These are phyloP conservation scores for Scutellaria baicalensis DNA, from an alignment of 257 asterid species.

Conservation along the genomic window DNA sequence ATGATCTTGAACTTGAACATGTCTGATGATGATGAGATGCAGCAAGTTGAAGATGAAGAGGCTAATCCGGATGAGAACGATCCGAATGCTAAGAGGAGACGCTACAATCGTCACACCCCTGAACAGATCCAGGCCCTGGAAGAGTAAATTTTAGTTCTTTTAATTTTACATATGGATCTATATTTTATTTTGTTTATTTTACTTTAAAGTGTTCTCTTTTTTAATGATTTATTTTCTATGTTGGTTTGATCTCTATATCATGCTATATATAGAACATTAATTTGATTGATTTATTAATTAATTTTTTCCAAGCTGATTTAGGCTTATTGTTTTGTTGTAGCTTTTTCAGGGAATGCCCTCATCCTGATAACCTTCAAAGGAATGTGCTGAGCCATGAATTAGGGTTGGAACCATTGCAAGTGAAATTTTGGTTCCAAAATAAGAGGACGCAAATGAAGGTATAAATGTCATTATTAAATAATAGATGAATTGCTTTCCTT, in stretches of 20 bases:
- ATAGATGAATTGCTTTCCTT: too few relatives aligned
- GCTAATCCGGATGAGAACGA: not conserved
- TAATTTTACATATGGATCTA: too few relatives aligned
- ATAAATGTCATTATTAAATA: not conserved
- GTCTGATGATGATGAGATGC: conserved; percentile 15
- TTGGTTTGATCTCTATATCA: not conserved
- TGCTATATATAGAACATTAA: too few relatives aligned
- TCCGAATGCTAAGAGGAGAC: conserved; percentile 18
- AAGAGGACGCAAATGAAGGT: conserved; percentile 42
- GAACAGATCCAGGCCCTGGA: conserved; percentile 43
- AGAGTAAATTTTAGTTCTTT: conserved; percentile 16
- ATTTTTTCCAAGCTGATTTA: not conserved
- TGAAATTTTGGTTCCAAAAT: conserved; percentile 47
- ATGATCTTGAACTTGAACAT: not conserved
- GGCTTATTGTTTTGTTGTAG: not conserved
- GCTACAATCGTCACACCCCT: conserved; percentile 39
- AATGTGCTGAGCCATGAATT: conserved; percentile 13
- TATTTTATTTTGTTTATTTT: not conserved
- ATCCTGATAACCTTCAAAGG: conserved; percentile 22
- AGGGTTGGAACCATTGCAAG: conserved; percentile 33
- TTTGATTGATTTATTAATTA: not conserved
- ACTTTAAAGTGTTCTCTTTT: not conserved
- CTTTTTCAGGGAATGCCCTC: conserved; percentile 24
- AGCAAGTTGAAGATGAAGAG: not conserved
- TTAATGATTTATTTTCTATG: not conserved